Base-by-base conservation (phyloP, 345 rosid species). In the Hibiscus trionum region DNA sequence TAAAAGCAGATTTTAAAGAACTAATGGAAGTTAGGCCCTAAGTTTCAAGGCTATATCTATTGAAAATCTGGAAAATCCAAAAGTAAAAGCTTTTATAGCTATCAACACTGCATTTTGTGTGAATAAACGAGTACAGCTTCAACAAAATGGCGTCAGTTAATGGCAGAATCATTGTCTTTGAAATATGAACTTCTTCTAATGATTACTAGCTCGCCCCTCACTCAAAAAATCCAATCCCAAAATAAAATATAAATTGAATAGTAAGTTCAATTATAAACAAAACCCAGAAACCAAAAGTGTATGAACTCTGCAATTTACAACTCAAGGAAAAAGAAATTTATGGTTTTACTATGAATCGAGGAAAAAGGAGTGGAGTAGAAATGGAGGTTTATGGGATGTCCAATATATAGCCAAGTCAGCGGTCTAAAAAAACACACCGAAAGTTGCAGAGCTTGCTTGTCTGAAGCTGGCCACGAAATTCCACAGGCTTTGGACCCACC, bases 41-140 rank as follows among this genome's bases (percentile, higher is more conserved):
- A 73, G 88, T 82, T 42, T 84, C 83, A 44, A 84, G 65, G 61
- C 81, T 82, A 61, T 80, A 82, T 70, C 87, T 86, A 75, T 80
- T 85, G 63, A 87, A 82, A 75, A 86, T 84, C 75, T 87, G 93
- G 71, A 90, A 90, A 73, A 88, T 91, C 92, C 93, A 88, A 73
- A 91, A 93, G 74, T 91, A 89, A 35, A 85, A 86, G 77, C 82
- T 84, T 78, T 88, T 85, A 56, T 44, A 44, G 11, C 47, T 44
- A 11, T 77, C 79, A 61, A 91, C 86, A 10, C 76, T 75, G 29
- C 84, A 79, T 78, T 83, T 82, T 66, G 82, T 89, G 27, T 82
- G 79, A 69, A 85, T 78, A 71, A 88, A 81, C 63, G 80, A 75
- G 82, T 80, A 80, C 82, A 87, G 81, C 72, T 85, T 86, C 84